Base-by-base conservation (phyloP, 768 basidiomycete genomes). In the Trametes cingulata region DNA sequence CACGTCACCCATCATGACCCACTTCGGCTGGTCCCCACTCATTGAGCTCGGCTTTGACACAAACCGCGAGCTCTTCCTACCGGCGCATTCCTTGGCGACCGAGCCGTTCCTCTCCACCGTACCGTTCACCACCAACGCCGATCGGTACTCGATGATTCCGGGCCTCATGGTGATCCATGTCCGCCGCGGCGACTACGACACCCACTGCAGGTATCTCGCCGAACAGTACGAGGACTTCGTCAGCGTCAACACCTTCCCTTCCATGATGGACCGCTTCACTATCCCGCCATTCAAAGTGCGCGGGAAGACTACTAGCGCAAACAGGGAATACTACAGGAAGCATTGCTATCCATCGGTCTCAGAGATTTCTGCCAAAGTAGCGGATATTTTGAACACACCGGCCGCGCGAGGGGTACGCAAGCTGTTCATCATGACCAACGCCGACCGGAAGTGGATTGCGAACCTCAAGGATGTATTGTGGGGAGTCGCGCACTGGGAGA, bases 1-100 rank as follows among this genome's bases (percentile, higher is more conserved):
- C 12, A 65, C 66, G 29, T 80, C 80, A 6, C 79, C 81, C 13
- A 62, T 79, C 27, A 58, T 82, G 8, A 71, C 68, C 6, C 63
- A 79, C 27, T 85, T 83, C 67, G 74, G 76, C 17, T 88, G 85
- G 85, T 88, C 88, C 0, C 76, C 85, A 0, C 77, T 88, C 9
- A 73, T 88, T 56, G 71, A 82, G 42, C 66, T 67, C 15, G 77
- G 78, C 0, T 83, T 82, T 64, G 65, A 73, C 20, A 70, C 69
- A 15, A 87, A 88, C 64, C 66, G 73, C 2, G 70, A 73, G 7
- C 69, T 80, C 42, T 81, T 85, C 66, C 52, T 50, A 33, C 29
- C 29, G 4, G 29, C 29, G 29, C 29, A 33, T 10, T 33, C 29
- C 29, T 33, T 52, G 24, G 13, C 13, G 2, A 42, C 41, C 7